phyloP scores from a whole-genome alignment of 1,284 basidiomycete genomes.

The Fomitopsis palustris region DNA sequence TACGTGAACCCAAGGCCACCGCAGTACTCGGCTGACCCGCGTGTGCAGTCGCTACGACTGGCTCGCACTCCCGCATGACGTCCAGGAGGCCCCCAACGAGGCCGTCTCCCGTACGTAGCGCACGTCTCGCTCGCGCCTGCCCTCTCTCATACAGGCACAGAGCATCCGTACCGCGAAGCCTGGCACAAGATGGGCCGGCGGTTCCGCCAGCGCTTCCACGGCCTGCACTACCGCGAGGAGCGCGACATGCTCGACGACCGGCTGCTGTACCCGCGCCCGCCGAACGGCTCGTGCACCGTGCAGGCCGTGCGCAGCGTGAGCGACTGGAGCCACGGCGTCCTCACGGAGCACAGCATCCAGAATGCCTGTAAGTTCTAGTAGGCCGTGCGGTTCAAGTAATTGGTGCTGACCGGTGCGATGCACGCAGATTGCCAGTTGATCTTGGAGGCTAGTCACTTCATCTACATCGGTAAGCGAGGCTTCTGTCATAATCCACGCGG shows the following conservation, averaged over 20 bases:
- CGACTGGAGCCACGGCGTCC: conserved; percentile 91
- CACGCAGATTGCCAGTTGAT: conserved; percentile 81
- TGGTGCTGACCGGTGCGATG: conserved; percentile 8
- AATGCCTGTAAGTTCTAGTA: conserved; percentile 65
- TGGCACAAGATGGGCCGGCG: conserved; percentile 57
- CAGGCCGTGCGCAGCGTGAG: conserved; percentile 81
- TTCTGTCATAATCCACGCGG: neutral
- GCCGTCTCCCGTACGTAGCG: conserved; percentile 50
- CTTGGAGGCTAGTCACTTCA: conserved; percentile 78
- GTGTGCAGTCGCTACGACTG: conserved; percentile 53
- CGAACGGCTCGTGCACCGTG: conserved; percentile 55
- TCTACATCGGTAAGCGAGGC: conserved; percentile 73
- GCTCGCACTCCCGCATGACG: conserved; percentile 82
- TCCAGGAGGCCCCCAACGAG: conserved; percentile 58
- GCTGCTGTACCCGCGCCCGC: conserved; percentile 34
- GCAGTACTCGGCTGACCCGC: neutral
- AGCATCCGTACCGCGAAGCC: conserved; percentile 65
- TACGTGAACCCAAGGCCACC: neutral
- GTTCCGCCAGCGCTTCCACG: conserved; percentile 60
- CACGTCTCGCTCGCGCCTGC: neutral
- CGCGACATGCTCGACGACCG: conserved; percentile 25
- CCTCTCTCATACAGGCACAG: conserved; percentile 25
- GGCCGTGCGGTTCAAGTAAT: conserved; percentile 1
- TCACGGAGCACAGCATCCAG: conserved; percentile 84
- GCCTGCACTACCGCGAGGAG: conserved; percentile 26